Evolutionary conservation across 2,329 filamentous ascomycete species (phyloP).

Genomic region (Fulvia fulva): DNA sequence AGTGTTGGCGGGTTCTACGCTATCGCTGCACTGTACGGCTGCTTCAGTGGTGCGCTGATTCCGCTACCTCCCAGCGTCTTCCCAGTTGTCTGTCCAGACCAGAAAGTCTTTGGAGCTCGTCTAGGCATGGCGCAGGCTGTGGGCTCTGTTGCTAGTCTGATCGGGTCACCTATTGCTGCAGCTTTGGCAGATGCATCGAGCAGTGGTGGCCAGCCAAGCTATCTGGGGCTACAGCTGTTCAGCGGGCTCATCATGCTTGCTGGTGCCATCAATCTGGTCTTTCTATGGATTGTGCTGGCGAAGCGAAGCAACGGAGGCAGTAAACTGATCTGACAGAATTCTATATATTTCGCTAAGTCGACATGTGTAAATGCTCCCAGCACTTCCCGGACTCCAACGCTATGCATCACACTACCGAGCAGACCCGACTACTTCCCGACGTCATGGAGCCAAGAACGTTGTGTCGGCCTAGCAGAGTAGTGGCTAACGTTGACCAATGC

Average conservation of each 20-base stretch:
- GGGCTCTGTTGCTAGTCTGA: slow-evolving; percentile 41
- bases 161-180: slow-evolving; percentile 46
- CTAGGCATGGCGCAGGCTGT: slow-evolving; percentile 48
- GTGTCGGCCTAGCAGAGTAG: slow-evolving; percentile 42
- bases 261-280: slow-evolving; percentile 24
- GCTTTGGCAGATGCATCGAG: slow-evolving; percentile 30
- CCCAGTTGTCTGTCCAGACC: slow-evolving; percentile 43
- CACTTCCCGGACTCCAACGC: background rate
- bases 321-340: slow-evolving; percentile 16
- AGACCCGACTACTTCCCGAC: slow-evolving; percentile 22
- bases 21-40: slow-evolving; percentile 44
- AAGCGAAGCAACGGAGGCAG: slow-evolving; percentile 21
- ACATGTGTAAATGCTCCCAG: background rate
- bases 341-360: background rate
- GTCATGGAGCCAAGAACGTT: slow-evolving; percentile 46
- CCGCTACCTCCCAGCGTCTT: slow-evolving; percentile 44
- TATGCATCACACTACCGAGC: background rate
- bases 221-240: slow-evolving; percentile 31
- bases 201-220: slow-evolving; percentile 17
- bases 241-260: slow-evolving; percentile 27
- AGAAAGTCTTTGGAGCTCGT: slow-evolving; percentile 44
- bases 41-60: slow-evolving; percentile 44
- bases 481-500: slow-evolving; percentile 43
- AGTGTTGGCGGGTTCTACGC: slow-evolving; percentile 37
- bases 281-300: slow-evolving; percentile 27